These are phyloP conservation scores for Diutina mesorugosa DNA, from an alignment of 1,139 yeast species.

Conservation along the genomic window DNA sequence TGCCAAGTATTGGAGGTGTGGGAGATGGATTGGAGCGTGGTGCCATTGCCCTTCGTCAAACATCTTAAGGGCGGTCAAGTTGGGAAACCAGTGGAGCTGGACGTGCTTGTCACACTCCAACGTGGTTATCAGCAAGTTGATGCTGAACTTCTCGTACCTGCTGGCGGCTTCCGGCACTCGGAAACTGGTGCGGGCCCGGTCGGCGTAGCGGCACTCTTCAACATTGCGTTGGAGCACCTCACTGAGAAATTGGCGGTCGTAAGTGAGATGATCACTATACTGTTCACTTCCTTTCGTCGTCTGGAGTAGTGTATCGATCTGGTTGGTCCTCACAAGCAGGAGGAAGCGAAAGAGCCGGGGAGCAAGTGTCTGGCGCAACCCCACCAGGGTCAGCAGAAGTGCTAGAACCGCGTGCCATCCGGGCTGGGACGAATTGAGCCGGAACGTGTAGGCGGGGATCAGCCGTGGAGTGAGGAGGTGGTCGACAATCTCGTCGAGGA, in stretches of 20 bases:
- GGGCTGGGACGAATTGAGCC: not conserved
- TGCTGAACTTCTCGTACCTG: not conserved
- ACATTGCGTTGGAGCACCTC: not conserved
- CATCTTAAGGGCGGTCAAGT: not conserved
- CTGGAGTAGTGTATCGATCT: not conserved
- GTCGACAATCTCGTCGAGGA: not conserved
- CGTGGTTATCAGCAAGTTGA: not conserved
- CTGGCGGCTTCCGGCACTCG: not conserved
- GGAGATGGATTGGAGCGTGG: not conserved
- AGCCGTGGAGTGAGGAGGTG: not conserved
- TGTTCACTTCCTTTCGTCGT: not conserved
- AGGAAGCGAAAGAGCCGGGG: not conserved
- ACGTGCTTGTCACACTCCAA: not conserved
- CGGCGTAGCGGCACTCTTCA: not conserved
- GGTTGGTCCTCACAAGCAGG: not conserved
- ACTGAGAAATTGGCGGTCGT: not conserved
- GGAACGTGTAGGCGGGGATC: not conserved
- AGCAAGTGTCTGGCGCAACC: not conserved
- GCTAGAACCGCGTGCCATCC: not conserved
- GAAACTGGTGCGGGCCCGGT: not conserved
- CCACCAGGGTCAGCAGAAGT: not conserved
- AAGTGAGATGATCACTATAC: not conserved
- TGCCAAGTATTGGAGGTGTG: not conserved
- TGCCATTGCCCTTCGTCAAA: not conserved
- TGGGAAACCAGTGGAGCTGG: not conserved